Percentiles rank a stretch among this genome's conserved stretches.
These are phyloP conservation scores for Coprinopsis sp. DNA, from an alignment of 768 basidiomycete species.

Conservation along the genomic window DNA sequence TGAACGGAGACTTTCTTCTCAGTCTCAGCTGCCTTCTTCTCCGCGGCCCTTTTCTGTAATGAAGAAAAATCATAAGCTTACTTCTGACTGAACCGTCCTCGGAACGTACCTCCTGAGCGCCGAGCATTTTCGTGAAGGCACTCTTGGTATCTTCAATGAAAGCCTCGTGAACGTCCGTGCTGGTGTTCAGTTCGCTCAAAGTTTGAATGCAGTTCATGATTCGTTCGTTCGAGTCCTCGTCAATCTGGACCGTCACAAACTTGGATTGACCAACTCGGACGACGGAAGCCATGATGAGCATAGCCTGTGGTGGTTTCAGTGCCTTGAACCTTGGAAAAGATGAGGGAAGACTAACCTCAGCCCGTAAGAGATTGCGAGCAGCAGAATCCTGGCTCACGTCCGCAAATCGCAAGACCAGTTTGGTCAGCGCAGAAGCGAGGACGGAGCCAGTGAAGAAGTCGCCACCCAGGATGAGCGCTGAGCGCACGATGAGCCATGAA, in stretches of 20 bases:
- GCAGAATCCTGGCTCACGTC: constrained; percentile 44
- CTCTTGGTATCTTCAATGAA: constrained; percentile 85
- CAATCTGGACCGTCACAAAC: constrained; percentile 90
- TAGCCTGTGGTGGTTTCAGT: constrained; percentile 48
- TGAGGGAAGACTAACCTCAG: constrained; percentile 55
- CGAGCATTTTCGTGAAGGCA: constrained; percentile 94
- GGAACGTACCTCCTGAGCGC: constrained; percentile 74
- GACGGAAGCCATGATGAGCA: constrained; percentile 97
- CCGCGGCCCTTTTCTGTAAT: constrained; percentile 76
- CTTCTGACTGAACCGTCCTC: background rate
- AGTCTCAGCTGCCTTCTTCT: constrained; percentile 83
- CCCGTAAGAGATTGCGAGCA: constrained; percentile 67
- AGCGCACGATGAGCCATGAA: constrained; percentile 2
- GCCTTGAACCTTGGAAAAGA: background rate
- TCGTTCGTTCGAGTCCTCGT: constrained; percentile 95
- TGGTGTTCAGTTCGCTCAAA: constrained; percentile 69
- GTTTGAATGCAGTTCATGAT: constrained; percentile 96
- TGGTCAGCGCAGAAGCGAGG: constrained; percentile 84
- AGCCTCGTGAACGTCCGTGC: constrained; percentile 56
- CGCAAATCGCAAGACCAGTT: constrained; percentile 80
- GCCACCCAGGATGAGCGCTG: constrained; percentile 85
- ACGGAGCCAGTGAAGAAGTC: constrained; percentile 97
- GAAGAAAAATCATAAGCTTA: background rate
- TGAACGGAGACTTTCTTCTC: constrained; percentile 68
- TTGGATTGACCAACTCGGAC: constrained; percentile 98